Evolutionary conservation across 331 rosid genomes (phyloP), one percentile per base, ranked within the genome.

Genomic region (Rhamnella rubrinervis): DNA sequence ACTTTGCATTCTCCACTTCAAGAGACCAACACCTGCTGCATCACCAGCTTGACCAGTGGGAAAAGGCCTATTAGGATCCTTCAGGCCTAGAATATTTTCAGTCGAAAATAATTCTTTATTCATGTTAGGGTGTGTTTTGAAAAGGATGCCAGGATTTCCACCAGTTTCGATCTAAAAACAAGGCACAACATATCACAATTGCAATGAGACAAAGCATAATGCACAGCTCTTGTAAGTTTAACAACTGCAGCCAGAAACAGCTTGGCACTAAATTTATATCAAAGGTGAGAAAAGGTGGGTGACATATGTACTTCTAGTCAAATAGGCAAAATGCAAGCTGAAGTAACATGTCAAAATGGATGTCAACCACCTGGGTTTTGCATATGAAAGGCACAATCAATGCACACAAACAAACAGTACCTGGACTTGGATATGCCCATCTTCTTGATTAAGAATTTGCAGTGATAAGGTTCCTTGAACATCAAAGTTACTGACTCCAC

Each of bases 71-170:
- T 83, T 85, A 37, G 93, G 90, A 75, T 88, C 95, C 81, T 85
- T 90, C 58, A 91, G 84, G 79, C 88, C 97, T 55, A 81, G 76
- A 71, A 79, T 81, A 67, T 78, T 74, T 69, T 87, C 96, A 65
- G 79, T 87, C 71, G 98, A 82, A 77, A 93, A 93, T 68, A 93
- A 71, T 64, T 93, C 98, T 82, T 93, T 93, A 76, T 89, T 93
- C 91, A 93, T 89, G 78, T 91, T 93, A 69, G 98, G 98, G 75
- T 93, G 98, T 69, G 98, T 89, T 89, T 93, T 93, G 91, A 91
- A 93, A 77, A 85, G 83, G 82, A 89, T 67, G 72, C 93, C 85
- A 15, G 92, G 91, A 82, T 87, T 89, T 18, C 85, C 95, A 70
- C 95, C 93, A 50, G 95, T 93, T 74, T 84, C 92, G 66, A 93